phyloP scores from a whole-genome alignment of 2,329 filamentous ascomycete genomes.

The Elsinoe perseae region DNA sequence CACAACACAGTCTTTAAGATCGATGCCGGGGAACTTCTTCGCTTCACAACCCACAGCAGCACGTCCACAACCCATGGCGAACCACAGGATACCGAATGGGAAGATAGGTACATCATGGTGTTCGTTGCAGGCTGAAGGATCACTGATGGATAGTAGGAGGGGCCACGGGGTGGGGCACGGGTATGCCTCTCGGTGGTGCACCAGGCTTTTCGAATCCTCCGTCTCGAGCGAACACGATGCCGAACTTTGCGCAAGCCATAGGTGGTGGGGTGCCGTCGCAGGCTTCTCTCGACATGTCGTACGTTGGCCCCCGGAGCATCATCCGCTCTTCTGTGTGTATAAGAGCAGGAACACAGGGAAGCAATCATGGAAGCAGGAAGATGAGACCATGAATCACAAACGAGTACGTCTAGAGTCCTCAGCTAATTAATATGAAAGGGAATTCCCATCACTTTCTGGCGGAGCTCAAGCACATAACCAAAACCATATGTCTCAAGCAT shows the following conservation, averaged over 20 bases:
- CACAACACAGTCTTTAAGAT: conserved; percentile 43
- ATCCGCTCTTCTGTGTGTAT: neutral
- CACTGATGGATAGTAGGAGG: conserved; percentile 10
- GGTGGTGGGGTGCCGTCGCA: conserved; percentile 17
- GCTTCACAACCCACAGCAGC: conserved; percentile 26
- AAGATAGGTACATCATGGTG: conserved; percentile 16
- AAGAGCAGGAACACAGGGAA: neutral
- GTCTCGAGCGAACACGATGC: conserved; percentile 18
- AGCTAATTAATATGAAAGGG: conserved; percentile 38
- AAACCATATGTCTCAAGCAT: conserved; percentile 45
- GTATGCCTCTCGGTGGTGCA: conserved; percentile 17
- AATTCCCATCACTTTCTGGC: conserved; percentile 55
- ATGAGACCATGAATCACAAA: no score
- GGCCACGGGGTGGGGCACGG: conserved; percentile 19
- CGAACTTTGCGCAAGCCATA: conserved; percentile 20
- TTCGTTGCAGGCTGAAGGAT: neutral
- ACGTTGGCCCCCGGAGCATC: conserved; percentile 7
- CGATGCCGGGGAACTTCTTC: conserved; percentile 47
- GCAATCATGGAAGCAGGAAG: neutral
- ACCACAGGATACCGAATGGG: conserved; percentile 19
- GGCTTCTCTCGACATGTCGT: conserved; percentile 20
- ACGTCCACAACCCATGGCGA: conserved; percentile 17
- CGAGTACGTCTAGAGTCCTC: neutral
- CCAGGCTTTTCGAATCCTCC: conserved; percentile 17
- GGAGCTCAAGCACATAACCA: conserved; percentile 49